Conservation (phyloP, 192 early-diverging fungal species). For the Geranomyces variabilis region DNA sequence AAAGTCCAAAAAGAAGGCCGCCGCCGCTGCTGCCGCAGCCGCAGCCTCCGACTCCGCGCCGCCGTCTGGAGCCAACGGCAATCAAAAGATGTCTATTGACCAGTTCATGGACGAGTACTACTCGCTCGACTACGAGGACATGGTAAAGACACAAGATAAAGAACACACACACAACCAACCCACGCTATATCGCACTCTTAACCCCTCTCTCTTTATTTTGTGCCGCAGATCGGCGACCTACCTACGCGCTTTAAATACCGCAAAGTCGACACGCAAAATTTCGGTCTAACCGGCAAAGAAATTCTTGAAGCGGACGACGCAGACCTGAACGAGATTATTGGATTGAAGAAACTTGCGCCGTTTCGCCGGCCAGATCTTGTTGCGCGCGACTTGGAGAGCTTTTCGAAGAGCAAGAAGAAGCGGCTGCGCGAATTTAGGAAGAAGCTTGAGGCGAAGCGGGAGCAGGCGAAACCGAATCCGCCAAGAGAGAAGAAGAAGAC, state of each 20-base stretch:
- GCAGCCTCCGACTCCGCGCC: constrained; percentile 24
- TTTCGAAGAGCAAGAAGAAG: constrained; percentile 43
- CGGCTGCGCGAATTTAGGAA: constrained; percentile 49
- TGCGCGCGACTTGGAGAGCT: constrained; percentile 31
- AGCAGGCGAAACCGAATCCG: constrained; percentile 14
- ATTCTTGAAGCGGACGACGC: constrained; percentile 90
- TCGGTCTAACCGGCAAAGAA: constrained; percentile 80
- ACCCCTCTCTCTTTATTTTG: neutral
- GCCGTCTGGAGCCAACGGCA: neutral
- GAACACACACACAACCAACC: neutral
- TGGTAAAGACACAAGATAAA: constrained; percentile 50
- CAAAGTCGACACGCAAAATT: constrained; percentile 76
- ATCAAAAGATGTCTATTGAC: constrained; percentile 47
- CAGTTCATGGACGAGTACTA: constrained; percentile 90
- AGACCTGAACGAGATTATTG: constrained; percentile 82
- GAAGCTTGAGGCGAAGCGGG: constrained; percentile 36
- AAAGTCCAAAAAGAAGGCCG: constrained; percentile 25
- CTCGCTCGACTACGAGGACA: constrained; percentile 90
- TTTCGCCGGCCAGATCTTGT: constrained; percentile 50
- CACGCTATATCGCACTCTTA: neutral
- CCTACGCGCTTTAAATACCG: constrained; percentile 92
- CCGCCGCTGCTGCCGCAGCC: constrained; percentile 29
- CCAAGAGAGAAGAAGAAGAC: neutral
- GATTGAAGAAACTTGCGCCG: constrained; percentile 86
- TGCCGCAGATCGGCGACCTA: constrained; percentile 70